Evolutionary conservation across 352 stramenopile species (phyloP), one percentile per base, ranked within the genome.

Genomic region (Globisporangium spinosum): DNA sequence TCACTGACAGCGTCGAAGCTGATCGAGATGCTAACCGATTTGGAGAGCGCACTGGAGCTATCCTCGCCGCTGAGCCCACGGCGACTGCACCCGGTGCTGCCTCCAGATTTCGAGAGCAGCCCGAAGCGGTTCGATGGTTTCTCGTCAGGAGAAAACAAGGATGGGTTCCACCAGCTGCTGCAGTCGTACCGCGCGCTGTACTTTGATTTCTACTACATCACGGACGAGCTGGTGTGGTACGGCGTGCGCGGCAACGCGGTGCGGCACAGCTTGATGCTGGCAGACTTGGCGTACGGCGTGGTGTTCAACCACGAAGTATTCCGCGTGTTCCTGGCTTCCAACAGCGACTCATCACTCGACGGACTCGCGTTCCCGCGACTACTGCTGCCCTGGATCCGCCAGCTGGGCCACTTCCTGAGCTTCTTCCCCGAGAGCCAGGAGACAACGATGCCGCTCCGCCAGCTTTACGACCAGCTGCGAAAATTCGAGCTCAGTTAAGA

Each of bases 191-290:
- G 86, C 2, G 84, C 85, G 57, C 66, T 96, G 47, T 96, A 94
- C 72, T 96, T 96, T 58, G 88, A 96, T 67, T 96, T 96, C 57
- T 96, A 93, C 77, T 96, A 96, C 81, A 94, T 96, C 74, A 96
- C 86, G 13, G 88, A 96, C 72, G 88, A 96, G 66, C 72, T 96
- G 38, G 84, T 94, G 47, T 96, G 86, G 88, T 93, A 94, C 64
- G 88, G 86, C 17, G 87, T 96, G 58, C 88, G 88, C 8, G 82
- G 88, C 43, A 94, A 92, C 75, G 84, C 86, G 5, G 84, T 91
- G 34, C 85, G 88, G 8, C 87, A 93, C 64, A 93, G 83, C 32
- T 74, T 96, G 32, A 89, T 89, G 70, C 77, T 96, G 15, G 88
- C 88, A 3, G 87, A 94, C 51, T 58, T 96, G 32, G 86, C 85